Evolutionary conservation across 176 grass and related monocot genomes (phyloP).

Genomic region (Dactylis glomerata): DNA sequence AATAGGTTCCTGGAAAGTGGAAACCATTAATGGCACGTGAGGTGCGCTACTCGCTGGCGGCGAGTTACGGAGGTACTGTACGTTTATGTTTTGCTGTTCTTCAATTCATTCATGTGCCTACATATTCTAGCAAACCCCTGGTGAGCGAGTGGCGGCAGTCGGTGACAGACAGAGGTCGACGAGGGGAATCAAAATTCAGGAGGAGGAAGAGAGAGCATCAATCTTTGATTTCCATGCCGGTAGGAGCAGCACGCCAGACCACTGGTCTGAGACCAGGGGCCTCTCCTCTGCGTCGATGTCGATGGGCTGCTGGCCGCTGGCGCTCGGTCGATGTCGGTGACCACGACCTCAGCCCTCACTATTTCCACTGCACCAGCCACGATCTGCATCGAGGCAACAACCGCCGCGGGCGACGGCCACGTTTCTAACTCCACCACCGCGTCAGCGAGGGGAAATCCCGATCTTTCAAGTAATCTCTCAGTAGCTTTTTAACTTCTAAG

Average conservation of each 20-base stretch:
- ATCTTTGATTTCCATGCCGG: not conserved
- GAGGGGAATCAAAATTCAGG: not conserved
- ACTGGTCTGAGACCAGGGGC: not conserved
- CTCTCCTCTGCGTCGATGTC: not conserved
- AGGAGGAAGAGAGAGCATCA: not conserved
- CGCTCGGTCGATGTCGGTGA: not conserved
- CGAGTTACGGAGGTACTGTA: too few relatives aligned
- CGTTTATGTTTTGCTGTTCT: not conserved
- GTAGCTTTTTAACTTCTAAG: not conserved
- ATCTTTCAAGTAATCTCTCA: not conserved
- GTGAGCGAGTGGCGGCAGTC: too few relatives aligned
- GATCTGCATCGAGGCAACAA: not conserved
- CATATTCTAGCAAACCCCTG: too few relatives aligned
- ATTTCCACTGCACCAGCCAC: not conserved
- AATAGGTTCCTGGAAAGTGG: too few relatives aligned
- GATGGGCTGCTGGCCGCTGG: not conserved
- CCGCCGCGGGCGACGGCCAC: not conserved
- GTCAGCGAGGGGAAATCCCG: not conserved
- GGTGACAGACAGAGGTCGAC: not conserved
- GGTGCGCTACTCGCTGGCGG: too few relatives aligned
- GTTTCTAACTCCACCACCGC: not conserved
- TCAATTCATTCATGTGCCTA: not conserved
- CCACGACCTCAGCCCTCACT: not conserved
- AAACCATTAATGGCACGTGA: too few relatives aligned
- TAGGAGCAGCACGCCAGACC: not conserved